Evolutionary conservation across 1,284 basidiomycete species (phyloP).

Genomic region (Sutorius eximius): DNA sequence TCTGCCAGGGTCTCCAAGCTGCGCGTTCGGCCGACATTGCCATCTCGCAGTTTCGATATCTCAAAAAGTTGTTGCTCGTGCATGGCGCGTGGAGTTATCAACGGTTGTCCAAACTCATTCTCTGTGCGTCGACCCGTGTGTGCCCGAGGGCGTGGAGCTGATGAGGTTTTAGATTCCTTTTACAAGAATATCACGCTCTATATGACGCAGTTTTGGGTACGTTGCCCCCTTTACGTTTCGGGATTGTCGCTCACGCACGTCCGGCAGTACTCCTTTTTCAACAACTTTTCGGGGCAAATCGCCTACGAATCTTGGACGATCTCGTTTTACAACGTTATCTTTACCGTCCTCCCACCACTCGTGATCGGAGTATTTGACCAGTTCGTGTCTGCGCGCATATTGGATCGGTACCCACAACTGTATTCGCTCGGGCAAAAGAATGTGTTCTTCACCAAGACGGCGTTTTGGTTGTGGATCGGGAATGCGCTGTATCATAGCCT

Average conservation of each 20-base stretch:
- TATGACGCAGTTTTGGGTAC: conserved; percentile 96
- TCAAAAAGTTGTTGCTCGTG: conserved; percentile 94
- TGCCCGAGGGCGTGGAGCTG: neutral
- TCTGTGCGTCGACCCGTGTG: conserved; percentile 59
- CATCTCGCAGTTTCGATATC: conserved; percentile 96
- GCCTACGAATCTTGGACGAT: conserved; percentile 99
- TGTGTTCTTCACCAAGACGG: conserved; percentile 86
- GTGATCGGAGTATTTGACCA: conserved; percentile 98
- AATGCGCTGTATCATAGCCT: conserved; percentile 95
- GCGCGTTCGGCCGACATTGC: conserved; percentile 96
- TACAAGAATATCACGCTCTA: conserved; percentile 98
- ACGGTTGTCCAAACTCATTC: conserved; percentile 90
- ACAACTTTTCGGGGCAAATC: conserved; percentile 98
- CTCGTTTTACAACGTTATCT: conserved; percentile 90
- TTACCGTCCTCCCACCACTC: conserved; percentile 93
- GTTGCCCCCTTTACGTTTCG: conserved; percentile 21
- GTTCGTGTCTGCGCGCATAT: conserved; percentile 93
- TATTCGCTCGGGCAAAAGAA: conserved; percentile 93
- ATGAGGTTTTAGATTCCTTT: conserved; percentile 68
- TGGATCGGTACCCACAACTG: conserved; percentile 96
- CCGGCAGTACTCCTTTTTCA: conserved; percentile 91
- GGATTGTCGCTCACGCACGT: neutral
- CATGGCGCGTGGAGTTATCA: conserved; percentile 99
- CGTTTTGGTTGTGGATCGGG: conserved; percentile 94
- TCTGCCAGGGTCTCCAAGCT: conserved; percentile 85